Base-by-base conservation (phyloP, 805 yeast species). In the Candida loeiensis region DNA sequence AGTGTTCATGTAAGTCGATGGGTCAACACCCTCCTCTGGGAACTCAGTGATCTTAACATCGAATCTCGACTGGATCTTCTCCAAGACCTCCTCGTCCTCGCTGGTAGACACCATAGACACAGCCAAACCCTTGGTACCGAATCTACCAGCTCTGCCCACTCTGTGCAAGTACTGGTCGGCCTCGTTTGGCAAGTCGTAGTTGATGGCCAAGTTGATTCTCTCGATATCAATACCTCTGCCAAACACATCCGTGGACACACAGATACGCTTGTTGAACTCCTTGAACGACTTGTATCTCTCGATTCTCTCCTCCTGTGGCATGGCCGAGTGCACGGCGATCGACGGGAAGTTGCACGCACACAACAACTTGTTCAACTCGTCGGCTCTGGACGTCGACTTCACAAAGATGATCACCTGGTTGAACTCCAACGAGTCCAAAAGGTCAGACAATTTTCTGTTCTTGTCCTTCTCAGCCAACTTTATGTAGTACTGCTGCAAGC, bases 81-180 rank as follows among this genome's bases (percentile, higher is more conserved):
- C 85, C 65, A 93, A 76, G 31, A 90, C 85, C 69, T 83, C 87
- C 67, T 88, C 89, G 61, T 93, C 99, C 49, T 82, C 91, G 56
- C 80, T 85, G 44, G 82, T 75, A 31, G 93, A 75, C 40, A 93
- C 93, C 50, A 91, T 86, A 30, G 96, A 87, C 44, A 93, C 77
- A 39, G 97, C 95, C 56, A 93, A 80, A 73, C 99, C 99, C 74
- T 91, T 91, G 63, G 99, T 91, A 75, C 99, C 99, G 58, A 91
- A 91, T 79, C 99, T 90, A 72, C 99, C 99, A 53, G 99, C 99
- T 80, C 99, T 89, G 62, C 99, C 99, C 48, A 91, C 99, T 75
- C 99, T 88, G 76, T 91, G 99, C 64, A 91, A 79, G 71, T 93
- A 91, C 70, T 93, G 97, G 69, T 91, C 98, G 49, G 98, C 96